Base-by-base conservation (phyloP, 2,329 filamentous ascomycete species). In the Reticulascus tulasneorum region DNA sequence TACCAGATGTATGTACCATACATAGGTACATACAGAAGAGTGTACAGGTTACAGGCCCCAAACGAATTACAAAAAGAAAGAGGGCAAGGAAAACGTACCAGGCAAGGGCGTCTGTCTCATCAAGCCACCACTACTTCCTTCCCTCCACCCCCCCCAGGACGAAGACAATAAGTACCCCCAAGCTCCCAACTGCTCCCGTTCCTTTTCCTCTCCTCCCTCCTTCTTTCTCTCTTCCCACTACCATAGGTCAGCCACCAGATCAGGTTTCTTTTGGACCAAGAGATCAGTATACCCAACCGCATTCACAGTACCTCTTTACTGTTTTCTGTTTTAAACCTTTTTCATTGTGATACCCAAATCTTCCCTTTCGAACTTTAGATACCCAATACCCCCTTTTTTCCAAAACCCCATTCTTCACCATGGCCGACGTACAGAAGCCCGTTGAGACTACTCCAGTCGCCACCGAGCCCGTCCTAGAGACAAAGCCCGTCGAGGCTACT, bases 381-480 rank as follows among this genome's bases (percentile, higher is more conserved):
- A 60, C 54, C 54, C 49, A 48, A 48, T 48, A 53, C 48, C 48
- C 51, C 52, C 54, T 56, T 63, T 60, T 30, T 52, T 49, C 47
- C 45, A 54, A 47, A 45, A 37, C 40, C 47, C 21, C 17, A 50
- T 40, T 46, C 58, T 58, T 61, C 69, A 75, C 55, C 73, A 87
- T 87, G 83, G 79, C 84, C 68, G 83, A 87, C 58, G 72, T 70
- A 63, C 75, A 80, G 65, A 87, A 88, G 71, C 46, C 55, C 28
- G 51, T 45, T 28, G 58, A 55, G 49, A 50, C 56, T 32, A 46
- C 57, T 38, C 55, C 64, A 46, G 48, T 58, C 33, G 49, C 59
- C 26, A 40, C 32, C 13, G 40, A 42, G 32, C 50, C 57, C 29
- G 53, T 54, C 38, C 52, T 58, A 35, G 54, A 50, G 29, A 45